These are phyloP conservation scores for Mucor circinelloides DNA, from an alignment of 371 early-diverging fungal genomes.

Conservation along the genomic window DNA sequence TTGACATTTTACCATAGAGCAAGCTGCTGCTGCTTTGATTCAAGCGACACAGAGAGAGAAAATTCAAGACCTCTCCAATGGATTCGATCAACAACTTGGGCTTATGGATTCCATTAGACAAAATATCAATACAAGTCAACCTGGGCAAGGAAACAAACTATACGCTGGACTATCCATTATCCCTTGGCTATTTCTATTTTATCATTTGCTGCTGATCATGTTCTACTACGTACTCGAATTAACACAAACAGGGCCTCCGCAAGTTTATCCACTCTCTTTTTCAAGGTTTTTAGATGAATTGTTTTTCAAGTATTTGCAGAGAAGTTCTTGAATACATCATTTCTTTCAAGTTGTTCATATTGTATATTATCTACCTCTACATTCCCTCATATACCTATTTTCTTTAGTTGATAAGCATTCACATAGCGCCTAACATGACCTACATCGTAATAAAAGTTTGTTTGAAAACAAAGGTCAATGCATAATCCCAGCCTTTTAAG, in stretches of 20 bases:
- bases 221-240: not conserved
- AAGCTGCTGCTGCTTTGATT: not conserved
- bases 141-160: not conserved
- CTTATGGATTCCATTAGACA: not conserved
- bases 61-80: not conserved
- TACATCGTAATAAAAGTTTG: not conserved
- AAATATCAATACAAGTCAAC: not conserved
- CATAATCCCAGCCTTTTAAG: not conserved
- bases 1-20: not conserved
- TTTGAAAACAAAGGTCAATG: not conserved
- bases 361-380: not conserved
- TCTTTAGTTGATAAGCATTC: not conserved
- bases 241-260: not conserved
- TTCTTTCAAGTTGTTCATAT: not conserved
- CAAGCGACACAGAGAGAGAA: not conserved
- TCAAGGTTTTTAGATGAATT: not conserved
- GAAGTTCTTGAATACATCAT: not conserved
- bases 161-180: not conserved
- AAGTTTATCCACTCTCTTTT: not conserved
- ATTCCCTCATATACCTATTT: not conserved
- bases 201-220: not conserved
- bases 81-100: not conserved
- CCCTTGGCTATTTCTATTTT: not conserved
- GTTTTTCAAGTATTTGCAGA: not conserved
- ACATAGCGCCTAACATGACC: not conserved